Evolutionary conservation across 495 filamentous ascomycete species (phyloP).

Genomic region (Hypoxylon trugodes): DNA sequence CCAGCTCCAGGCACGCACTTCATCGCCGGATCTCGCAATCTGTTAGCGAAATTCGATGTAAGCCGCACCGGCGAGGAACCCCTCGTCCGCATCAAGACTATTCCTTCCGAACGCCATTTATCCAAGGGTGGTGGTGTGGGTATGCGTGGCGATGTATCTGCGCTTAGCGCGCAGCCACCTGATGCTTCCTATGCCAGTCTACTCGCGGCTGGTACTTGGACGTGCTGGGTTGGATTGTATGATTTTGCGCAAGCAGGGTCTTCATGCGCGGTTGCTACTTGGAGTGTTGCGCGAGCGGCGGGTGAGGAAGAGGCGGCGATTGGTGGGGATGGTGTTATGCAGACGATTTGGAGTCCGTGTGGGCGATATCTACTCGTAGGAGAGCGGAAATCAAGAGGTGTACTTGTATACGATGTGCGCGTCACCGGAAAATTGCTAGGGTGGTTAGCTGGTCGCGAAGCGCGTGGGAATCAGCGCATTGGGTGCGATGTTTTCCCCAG

Average conservation of each 20-base stretch:
- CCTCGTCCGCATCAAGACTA: slow-evolving; percentile 69
- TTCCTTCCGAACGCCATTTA: slow-evolving; percentile 75
- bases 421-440: slow-evolving; percentile 73
- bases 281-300: slow-evolving; percentile 58
- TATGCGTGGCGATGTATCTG: slow-evolving; percentile 84
- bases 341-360: slow-evolving; percentile 82
- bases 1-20: slow-evolving; percentile 65
- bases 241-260: slow-evolving; percentile 69
- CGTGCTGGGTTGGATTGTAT: slow-evolving; percentile 79
- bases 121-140: slow-evolving; percentile 75
- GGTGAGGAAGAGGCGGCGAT: slow-evolving; percentile 46
- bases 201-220: slow-evolving; percentile 85
- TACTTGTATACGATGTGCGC: slow-evolving; percentile 86
- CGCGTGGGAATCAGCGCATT: slow-evolving; percentile 79
- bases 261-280: slow-evolving; percentile 71
- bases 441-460: slow-evolving; percentile 73
- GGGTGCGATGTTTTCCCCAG: slow-evolving; percentile 72
- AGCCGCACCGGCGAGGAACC: slow-evolving; percentile 69
- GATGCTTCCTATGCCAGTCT: slow-evolving; percentile 52
- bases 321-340: slow-evolving; percentile 74
- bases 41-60: slow-evolving; percentile 81
- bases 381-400: slow-evolving; percentile 78
- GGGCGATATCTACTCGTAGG: slow-evolving; percentile 87
- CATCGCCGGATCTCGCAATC: slow-evolving; percentile 76
- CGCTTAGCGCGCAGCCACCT: slow-evolving; percentile 57